Conservation (phyloP, 2,329 filamentous ascomycete species). For the Monilinia vaccinii-corymbosi region DNA sequence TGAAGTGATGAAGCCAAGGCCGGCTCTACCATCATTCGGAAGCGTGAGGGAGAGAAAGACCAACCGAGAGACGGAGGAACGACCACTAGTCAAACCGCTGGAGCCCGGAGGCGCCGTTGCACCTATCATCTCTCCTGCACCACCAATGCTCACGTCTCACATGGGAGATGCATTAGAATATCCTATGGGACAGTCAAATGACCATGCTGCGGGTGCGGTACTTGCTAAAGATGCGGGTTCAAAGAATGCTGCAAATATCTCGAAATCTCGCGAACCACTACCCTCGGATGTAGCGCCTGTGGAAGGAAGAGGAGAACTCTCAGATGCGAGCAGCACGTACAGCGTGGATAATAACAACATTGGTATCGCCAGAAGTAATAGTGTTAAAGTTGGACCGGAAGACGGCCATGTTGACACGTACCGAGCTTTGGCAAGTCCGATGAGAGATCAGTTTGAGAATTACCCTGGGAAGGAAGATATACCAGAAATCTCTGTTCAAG, state of each 20-base stretch:
- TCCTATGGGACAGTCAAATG: slow-evolving; percentile 40
- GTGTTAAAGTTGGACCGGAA: slow-evolving; percentile 17
- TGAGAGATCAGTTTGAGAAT: slow-evolving; percentile 3
- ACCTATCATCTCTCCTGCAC: slow-evolving; percentile 14
- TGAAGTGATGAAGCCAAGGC: slow-evolving; percentile 64
- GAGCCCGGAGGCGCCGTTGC: slow-evolving; percentile 29
- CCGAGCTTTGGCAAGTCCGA: slow-evolving; percentile 12
- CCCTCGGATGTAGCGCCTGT: slow-evolving; percentile 63
- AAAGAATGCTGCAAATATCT: slow-evolving; percentile 47
- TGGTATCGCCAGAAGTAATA: slow-evolving; percentile 12
- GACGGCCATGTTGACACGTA: slow-evolving; percentile 13
- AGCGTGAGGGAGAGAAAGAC: slow-evolving; percentile 61
- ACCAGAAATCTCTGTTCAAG: slow-evolving; percentile 37
- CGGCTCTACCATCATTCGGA: slow-evolving; percentile 65
- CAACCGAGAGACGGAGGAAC: slow-evolving; percentile 42
- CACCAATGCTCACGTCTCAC: slow-evolving; percentile 23
- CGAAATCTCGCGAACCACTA: slow-evolving; percentile 52
- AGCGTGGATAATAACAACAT: slow-evolving; percentile 20
- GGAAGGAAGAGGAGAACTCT: slow-evolving; percentile 55
- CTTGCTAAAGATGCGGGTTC: slow-evolving; percentile 44
- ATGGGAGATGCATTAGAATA: slow-evolving; percentile 16
- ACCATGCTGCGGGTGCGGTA: slow-evolving; percentile 48
- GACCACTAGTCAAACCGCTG: slow-evolving; percentile 47
- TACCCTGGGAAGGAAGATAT: slow-evolving; percentile 19
- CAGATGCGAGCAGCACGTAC: slow-evolving; percentile 41